Evolutionary conservation across 371 early-diverging fungal species (phyloP).

Genomic region (Rhizopus delemar): DNA sequence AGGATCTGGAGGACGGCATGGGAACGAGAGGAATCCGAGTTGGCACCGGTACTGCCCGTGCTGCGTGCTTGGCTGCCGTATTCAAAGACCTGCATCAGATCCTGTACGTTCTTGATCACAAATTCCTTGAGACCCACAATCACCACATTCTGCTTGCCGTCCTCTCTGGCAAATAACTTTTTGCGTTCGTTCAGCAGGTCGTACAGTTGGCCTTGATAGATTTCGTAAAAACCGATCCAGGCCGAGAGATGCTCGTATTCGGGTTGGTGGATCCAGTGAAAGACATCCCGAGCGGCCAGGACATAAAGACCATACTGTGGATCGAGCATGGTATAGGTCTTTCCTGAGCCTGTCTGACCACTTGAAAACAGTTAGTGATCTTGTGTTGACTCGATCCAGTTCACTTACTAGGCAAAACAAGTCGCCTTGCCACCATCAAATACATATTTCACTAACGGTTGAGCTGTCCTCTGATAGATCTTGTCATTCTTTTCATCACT

Average conservation of each 20-base stretch:
- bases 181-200: constrained; percentile 91
- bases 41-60: constrained; percentile 87
- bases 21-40: constrained; percentile 77
- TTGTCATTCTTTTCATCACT: constrained; percentile 76
- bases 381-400: too few species aligned
- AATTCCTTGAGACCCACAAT: constrained; percentile 87
- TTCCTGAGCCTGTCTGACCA: constrained; percentile 97
- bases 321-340: constrained; percentile 98
- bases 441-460: constrained; percentile 87
- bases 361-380: constrained; percentile 30
- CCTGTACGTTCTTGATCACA: constrained; percentile 79
- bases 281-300: constrained; percentile 89
- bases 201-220: constrained; percentile 95
- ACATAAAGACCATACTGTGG: constrained; percentile 84
- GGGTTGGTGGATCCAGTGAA: constrained; percentile 70
- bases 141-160: constrained; percentile 92
- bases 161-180: constrained; percentile 91
- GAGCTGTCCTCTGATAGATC: constrained; percentile 87
- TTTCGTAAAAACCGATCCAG: constrained; percentile 93
- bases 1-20: constrained; percentile 93
- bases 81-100: constrained; percentile 90
- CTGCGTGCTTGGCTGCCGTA: constrained; percentile 87
- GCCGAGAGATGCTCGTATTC: constrained; percentile 77
- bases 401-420: constrained; percentile 88
- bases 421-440: constrained; percentile 95